Evolutionary conservation across 2,329 filamentous ascomycete genomes (phyloP), one percentile per base, ranked within the genome.

Genomic region (Beauveria varroae): DNA sequence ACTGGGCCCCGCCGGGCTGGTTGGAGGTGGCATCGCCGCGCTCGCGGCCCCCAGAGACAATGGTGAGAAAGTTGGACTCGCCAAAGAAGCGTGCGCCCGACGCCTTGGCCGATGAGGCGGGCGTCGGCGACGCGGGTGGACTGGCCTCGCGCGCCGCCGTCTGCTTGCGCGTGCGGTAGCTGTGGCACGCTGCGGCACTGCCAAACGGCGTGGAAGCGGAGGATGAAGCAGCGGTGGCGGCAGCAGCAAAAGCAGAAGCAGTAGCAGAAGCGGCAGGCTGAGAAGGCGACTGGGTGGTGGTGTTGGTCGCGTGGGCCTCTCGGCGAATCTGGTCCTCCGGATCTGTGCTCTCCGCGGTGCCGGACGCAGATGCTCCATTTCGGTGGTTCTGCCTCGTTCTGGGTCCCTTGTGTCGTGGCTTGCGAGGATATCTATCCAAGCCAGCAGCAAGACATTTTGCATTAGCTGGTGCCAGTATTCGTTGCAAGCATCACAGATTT

Each of bases 51-150:
- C 69, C 67, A 1, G 71, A 69, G 16, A 73, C 71, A 3, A 75
- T 65, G 3, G 73, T 75, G 37, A 75, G 70, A 60, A 75, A 74
- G 60, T 73, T 75, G 61, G 73, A 75, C 64, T 75, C 73, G 43
- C 73, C 73, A 53, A 73, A 75, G 68, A 75, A 75, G 20, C 73
- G 65, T 7, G 65, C 70, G 16, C 70, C 69, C 0, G 69, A 63
- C 1, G 64, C 62, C 2, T 67, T 64, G n/a, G 69, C 56, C 16
- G 65, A 59, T 20, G 65, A 63, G 2, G 57, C 63, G 8, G 63
- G 62, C 14, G 54, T 59, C 6, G 61, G 49, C n/a, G 57, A 52
- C 24, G n/a, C 12, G 16, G 57, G 57, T 0, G 57, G 49, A 24
- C 40, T 51, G 24, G 22, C 37, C 4, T 65, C 64, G 26, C 61